Base-by-base conservation (phyloP, 2,329 filamentous ascomycete genomes). In the Colletotrichum endophyticum region DNA sequence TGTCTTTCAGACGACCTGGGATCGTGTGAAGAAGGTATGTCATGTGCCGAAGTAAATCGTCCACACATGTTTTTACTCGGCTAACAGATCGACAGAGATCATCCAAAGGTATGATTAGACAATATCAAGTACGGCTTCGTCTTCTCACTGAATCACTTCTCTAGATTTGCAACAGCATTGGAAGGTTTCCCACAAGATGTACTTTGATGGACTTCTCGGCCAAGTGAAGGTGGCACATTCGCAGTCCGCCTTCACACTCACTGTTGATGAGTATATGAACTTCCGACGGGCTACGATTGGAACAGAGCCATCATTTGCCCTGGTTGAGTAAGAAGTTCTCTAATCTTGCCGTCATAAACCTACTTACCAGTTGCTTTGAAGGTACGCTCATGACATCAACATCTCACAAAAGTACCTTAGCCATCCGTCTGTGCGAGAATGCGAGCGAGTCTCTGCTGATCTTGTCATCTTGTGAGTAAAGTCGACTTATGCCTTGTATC, bases 41-140 rank as follows among this genome's bases (percentile, higher is more conserved):
- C 2, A 13, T 6, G 8, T 53, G 1, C 11, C n/a, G 1, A 34
- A 2, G n/a, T 25, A 2, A 8, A 53, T 2, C 4, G 6, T 53
- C 1, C n/a, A 53, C 11, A 1, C 44, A 7, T 7, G n/a, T 49
- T 22, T 3, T 49, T n/a, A 49, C n/a, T 5, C 4, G 4, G n/a
- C 44, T 53, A 53, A 53, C 44, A 13, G 0, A 22, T 22, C 7
- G 1, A 13, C 44, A 53, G 44, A 53, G 44, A 53, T 53, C 44
- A 53, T 53, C 44, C 2, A 13, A 7, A 7, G 34, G 34, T 36
- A 36, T 36, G 34, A 36, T 15, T 13, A 34, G 32, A 0, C 32
- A 34, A 34, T 34, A 34, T 0, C 32, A 34, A 34, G 32, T 34
- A 6, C 13, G 0, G 0, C 32, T 34, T 34, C 32, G 32, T 34